phyloP scores from a whole-genome alignment of 768 basidiomycete species.

The Calocybe gangraenosa region DNA sequence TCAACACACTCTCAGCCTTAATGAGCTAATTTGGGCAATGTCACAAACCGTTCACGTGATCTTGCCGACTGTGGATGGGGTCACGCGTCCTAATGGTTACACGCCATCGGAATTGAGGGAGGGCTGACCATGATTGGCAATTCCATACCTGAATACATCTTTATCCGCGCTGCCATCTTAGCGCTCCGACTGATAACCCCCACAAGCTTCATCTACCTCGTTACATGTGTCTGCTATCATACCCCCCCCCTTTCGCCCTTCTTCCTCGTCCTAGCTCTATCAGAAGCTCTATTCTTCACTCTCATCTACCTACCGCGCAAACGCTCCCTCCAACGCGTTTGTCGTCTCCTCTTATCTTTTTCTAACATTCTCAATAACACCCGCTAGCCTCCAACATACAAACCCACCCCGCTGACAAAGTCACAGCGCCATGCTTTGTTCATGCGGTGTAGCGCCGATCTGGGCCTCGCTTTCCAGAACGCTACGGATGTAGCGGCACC shows the following conservation, averaged over 20 bases:
- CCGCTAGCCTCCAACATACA: conserved; percentile 27
- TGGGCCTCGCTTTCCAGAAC: conserved; percentile 8
- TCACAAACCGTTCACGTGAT: no score
- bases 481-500: conserved; percentile 24
- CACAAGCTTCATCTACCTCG: conserved; percentile 37
- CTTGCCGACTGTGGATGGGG: no score
- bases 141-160: conserved; percentile 45
- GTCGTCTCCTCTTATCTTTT: conserved; percentile 6
- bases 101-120: no score
- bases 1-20: no score
- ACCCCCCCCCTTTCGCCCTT: conserved; percentile 24
- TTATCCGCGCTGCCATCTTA: conserved; percentile 44
- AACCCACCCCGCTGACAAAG: conserved; percentile 32
- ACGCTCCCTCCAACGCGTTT: conserved; percentile 44
- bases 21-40: no score
- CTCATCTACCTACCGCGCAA: conserved; percentile 46
- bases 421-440: conserved; percentile 45
- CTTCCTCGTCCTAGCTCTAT: conserved; percentile 28
- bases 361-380: background rate
- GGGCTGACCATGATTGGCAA: conserved; percentile 47
- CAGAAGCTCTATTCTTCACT: conserved; percentile 47
- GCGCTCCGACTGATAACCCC: conserved; percentile 47
- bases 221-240: conserved; percentile 20
- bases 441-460: conserved; percentile 35
- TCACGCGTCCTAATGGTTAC: no score